phyloP scores from a whole-genome alignment of 2,329 filamentous ascomycete genomes.

The Sordariomycetes sp. region DNA sequence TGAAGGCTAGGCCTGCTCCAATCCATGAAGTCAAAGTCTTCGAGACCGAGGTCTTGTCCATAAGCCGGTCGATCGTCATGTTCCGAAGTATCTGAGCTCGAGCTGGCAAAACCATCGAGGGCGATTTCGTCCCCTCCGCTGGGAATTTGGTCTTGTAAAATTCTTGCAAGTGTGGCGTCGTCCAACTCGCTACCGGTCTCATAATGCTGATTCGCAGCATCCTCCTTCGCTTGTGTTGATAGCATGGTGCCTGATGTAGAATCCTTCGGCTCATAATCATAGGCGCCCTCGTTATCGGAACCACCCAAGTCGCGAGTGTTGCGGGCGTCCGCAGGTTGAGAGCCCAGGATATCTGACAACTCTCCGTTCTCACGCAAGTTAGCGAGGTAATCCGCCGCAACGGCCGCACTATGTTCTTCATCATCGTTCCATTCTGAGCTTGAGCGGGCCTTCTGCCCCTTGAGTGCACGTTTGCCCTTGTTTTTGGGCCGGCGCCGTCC shows the following conservation, averaged over 20 bases:
- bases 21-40: slow-evolving; percentile 79
- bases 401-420: slow-evolving; percentile 47
- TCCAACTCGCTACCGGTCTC: slow-evolving; percentile 8
- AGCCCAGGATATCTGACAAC: slow-evolving; percentile 53
- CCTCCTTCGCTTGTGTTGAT: not conserved
- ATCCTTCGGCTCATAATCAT: slow-evolving; percentile 3
- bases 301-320: slow-evolving; percentile 16
- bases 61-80: slow-evolving; percentile 25
- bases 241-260: not conserved
- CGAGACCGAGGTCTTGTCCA: slow-evolving; percentile 28
- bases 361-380: slow-evolving; percentile 47
- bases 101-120: slow-evolving; percentile 8
- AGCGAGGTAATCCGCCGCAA: slow-evolving; percentile 61
- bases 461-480: not conserved
- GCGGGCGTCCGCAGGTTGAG: slow-evolving; percentile 54
- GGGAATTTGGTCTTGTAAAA: slow-evolving; percentile 13
- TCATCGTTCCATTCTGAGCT: slow-evolving; percentile 17
- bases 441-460: too few species aligned
- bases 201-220: too few species aligned
- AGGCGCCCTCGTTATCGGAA: slow-evolving; percentile 13
- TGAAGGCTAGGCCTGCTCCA: slow-evolving; percentile 62
- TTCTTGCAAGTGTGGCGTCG: slow-evolving; percentile 14
- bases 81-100: slow-evolving; percentile 2
- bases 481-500: not conserved
- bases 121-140: not conserved